Conservation (phyloP, 2,329 filamentous ascomycete genomes). For the Metarhizium anisopliae region DNA sequence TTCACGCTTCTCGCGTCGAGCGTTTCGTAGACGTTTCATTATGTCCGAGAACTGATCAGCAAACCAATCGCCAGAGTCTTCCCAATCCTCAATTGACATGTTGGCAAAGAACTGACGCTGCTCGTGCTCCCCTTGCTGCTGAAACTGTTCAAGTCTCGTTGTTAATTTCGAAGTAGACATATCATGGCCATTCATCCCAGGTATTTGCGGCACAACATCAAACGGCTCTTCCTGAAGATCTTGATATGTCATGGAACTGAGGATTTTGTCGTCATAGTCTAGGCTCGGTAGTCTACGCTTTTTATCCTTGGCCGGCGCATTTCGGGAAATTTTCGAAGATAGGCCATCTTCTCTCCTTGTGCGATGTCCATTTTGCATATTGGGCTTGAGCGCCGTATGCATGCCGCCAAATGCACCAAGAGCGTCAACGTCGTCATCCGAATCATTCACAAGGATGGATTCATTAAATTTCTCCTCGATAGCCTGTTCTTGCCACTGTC, state of each 20-base stretch:
- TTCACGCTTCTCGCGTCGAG: constrained; percentile 39
- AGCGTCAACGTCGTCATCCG: constrained; percentile 16
- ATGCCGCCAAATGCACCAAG: constrained; percentile 14
- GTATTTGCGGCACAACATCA: constrained; percentile 41
- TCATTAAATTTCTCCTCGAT: constrained; percentile 11
- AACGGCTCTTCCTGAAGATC: constrained; percentile 44
- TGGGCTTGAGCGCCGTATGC: constrained; percentile 14
- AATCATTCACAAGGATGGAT: constrained; percentile 10
- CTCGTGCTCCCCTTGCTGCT: constrained; percentile 33
- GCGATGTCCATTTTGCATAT: constrained; percentile 11
- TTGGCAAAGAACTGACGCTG: constrained; percentile 42
- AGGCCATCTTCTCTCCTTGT: constrained; percentile 16
- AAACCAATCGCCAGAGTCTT: constrained; percentile 52
- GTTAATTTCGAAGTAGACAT: constrained; percentile 32
- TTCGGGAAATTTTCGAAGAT: constrained; percentile 10
- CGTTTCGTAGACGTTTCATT: constrained; percentile 37
- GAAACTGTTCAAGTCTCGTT: constrained; percentile 41
- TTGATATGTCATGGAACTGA: constrained; percentile 44
- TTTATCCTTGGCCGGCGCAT: constrained; percentile 15
- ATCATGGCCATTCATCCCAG: constrained; percentile 23
- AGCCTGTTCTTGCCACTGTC: constrained; percentile 12
- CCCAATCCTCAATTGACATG: constrained; percentile 49
- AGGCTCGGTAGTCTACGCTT: constrained; percentile 35
- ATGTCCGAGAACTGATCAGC: constrained; percentile 42
- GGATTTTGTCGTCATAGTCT: constrained; percentile 48